phyloP scores from a whole-genome alignment of 176 grass and related monocot genomes.

The Rhipidocladum racemiflorum region DNA sequence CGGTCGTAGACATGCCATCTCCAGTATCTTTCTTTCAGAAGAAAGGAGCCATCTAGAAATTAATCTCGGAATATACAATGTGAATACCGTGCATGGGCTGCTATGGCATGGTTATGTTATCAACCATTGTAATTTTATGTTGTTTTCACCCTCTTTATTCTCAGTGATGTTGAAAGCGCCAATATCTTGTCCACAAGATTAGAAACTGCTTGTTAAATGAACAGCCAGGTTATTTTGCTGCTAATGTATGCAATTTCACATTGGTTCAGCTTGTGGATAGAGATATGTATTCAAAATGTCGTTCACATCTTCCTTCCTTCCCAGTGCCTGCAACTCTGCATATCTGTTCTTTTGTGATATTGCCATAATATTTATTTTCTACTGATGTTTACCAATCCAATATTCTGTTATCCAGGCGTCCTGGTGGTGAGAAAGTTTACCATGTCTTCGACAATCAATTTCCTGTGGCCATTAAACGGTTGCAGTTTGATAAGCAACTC shows the following conservation, averaged over 20 bases:
- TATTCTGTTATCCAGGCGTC: slow-evolving; percentile 52
- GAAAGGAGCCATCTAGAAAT: not conserved
- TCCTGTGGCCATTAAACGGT: slow-evolving; percentile 84
- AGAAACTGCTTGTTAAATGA: not conserved
- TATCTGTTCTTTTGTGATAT: not conserved
- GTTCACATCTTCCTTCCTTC: not conserved
- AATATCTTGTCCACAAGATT: not conserved
- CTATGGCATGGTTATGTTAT: not conserved
- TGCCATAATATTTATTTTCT: not conserved
- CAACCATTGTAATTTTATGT: not conserved
- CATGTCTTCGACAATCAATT: slow-evolving; percentile 96
- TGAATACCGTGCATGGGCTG: not conserved
- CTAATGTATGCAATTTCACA: not conserved
- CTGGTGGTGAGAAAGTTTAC: slow-evolving; percentile 96
- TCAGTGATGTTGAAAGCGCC: not conserved
- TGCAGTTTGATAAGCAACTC: slow-evolving; percentile 98
- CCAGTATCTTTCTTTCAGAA: not conserved
- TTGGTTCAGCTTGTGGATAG: not conserved
- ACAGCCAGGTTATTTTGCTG: not conserved
- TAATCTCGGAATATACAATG: not conserved
- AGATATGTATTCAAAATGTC: not conserved
- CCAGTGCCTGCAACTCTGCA: not conserved
- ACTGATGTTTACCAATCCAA: not conserved
- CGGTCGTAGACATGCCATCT: not conserved
- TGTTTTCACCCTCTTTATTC: not conserved